Base-by-base conservation (phyloP, 306 rosid genomes). In the Oxytropis ochrocephala region DNA sequence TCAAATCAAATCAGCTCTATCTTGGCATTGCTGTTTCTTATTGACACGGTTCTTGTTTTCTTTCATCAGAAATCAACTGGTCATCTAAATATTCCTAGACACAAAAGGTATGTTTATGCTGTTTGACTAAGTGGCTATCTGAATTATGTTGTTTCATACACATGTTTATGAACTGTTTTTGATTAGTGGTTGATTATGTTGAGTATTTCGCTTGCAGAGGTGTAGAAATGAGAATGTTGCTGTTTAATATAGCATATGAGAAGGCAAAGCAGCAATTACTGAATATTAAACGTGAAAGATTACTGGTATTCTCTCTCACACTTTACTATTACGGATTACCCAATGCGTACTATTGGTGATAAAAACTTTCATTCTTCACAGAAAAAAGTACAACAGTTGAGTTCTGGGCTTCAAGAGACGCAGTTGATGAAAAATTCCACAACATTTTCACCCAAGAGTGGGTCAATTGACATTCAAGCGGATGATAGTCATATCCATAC, bases 241-340 rank as follows among this genome's bases (percentile, higher is more conserved):
- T 82, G 69, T 77, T 64, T 64, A 78, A 76, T 65, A 49, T 91
- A 76, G 91, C 75, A 11, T 83, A 80, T 83, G 74, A 85, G 75
- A 94, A 72, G 80, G 92, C 95, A 42, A 91, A 84, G 75, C 64
- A 85, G 71, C 92, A 83, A 67, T 71, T 94, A 81, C 50, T 80
- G 92, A 59, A 68, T 47, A 49, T 80, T 77, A 87, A 87, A 88
- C 92, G 43, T 36, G 79, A 81, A 55, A 82, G 66, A 60, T 84
- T 85, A 60, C 89, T 38, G 96, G 99, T 90, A 86, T 65, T 42
- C 59, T 32, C 63, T 77, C 48, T 58, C 76, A 36, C 57, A 18
- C 53, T 67, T 78, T 77, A 13, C 60, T 54, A 72, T 70, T 67
- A 48, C 48, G 64, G 50, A 72, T 70, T 67, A 48, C 48, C 41